Evolutionary conservation across 2,329 filamentous ascomycete species (phyloP), one percentile per base, ranked within the genome.

Genomic region (Emericellopsis atlantica): DNA sequence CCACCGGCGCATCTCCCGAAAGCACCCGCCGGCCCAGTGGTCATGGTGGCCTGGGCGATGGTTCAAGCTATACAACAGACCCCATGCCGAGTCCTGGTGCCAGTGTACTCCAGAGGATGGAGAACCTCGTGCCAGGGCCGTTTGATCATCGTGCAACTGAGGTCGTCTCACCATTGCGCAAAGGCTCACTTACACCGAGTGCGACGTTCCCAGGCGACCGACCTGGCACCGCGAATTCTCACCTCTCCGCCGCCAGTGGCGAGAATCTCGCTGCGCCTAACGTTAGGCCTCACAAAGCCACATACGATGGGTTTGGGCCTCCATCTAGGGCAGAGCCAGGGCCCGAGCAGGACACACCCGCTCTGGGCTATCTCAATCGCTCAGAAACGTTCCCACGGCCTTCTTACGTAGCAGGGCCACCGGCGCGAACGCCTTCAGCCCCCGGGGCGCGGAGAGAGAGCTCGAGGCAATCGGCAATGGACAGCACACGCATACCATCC

Each of bases 101-200:
- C 48, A 2, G 51, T 32, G 51, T 85, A 23, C 51, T 82, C 49
- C 69, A 74, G 46, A 72, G 76, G 40, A 75, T 84, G 68, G 73
- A 84, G 48, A 70, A 64, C 8, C 80, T 84, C 51, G 69, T 75
- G 2, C 76, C 80, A 1, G 80, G 78, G 0, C 80, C 81, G 0
- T 84, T 85, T 49, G 75, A 78, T 46, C 56, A 53, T 46, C 59
- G 61, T 48, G 61, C 59, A 4, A 43, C 48, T 22, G 49, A 48
- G n/a, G 51, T 54, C 54, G 8, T 60, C 48, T 12, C 47, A 53
- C 7, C 52, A 40, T 4, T 46, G 43, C 40, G 45, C 26, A 45
- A 46, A 14, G 44, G 48, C 33, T 50, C 37, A 3, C n/a, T 39
- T 23, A 36, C 46, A 32, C 36, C 53, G 38, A 50, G 46, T 35